Evolutionary conservation across 345 rosid species (phyloP).

Genomic region (Bruguiera gymnorhiza): DNA sequence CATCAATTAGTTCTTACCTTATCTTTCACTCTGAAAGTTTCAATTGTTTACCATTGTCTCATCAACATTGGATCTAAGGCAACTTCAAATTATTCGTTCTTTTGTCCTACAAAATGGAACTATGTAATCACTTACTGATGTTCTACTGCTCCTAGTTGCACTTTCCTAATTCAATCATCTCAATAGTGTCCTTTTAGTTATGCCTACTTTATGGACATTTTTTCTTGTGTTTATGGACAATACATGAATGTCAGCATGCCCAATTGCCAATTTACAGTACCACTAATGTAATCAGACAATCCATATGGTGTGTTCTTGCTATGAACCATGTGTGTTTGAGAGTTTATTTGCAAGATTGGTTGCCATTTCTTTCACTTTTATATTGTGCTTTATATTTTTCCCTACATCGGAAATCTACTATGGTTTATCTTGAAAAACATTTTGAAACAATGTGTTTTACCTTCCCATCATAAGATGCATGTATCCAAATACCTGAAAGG

Average conservation of each 20-base stretch:
- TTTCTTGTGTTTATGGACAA: background rate
- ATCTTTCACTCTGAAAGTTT: background rate
- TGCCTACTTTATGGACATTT: background rate
- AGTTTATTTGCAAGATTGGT: no score
- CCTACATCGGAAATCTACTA: no score
- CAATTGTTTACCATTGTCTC: no score
- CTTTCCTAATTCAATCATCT: conserved; percentile 3
- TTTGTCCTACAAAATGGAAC: no score
- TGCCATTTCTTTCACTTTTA: background rate
- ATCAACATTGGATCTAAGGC: background rate
- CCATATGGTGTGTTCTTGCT: no score
- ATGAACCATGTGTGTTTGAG: no score
- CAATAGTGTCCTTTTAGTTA: background rate
- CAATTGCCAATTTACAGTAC: background rate
- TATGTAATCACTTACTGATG: background rate
- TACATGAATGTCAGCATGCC: background rate
- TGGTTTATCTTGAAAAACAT: no score
- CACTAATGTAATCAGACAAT: no score
- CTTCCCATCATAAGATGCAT: background rate
- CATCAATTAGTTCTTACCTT: background rate
- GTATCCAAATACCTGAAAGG: background rate
- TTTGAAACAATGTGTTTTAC: conserved; percentile 1
- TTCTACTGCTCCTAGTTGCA: background rate
- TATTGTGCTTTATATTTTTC: background rate
- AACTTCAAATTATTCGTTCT: background rate